phyloP scores from a whole-genome alignment of 805 yeast species.

The Starmerella riodocensis region DNA sequence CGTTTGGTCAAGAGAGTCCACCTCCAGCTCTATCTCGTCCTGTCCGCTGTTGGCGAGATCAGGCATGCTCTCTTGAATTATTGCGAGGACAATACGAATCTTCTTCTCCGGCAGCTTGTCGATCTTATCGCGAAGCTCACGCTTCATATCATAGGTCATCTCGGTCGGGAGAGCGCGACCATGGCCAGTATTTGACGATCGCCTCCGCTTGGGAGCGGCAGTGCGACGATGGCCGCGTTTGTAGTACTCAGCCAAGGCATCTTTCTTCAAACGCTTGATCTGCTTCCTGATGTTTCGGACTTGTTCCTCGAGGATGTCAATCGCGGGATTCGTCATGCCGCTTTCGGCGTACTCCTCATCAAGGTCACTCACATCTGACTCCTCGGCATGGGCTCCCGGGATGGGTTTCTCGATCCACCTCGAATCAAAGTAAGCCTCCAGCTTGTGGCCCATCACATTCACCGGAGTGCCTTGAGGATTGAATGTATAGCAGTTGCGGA shows the following conservation, averaged over 20 bases:
- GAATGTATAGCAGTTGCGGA: slow-evolving; percentile 77
- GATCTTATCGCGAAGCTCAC: slow-evolving; percentile 77
- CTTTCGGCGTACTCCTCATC: slow-evolving; percentile 36
- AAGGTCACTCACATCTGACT: slow-evolving; percentile 33
- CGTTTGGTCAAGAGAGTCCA: slow-evolving; percentile 77
- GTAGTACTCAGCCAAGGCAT: slow-evolving; percentile 19
- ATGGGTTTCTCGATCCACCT: slow-evolving; percentile 80
- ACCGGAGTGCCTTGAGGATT: slow-evolving; percentile 97
- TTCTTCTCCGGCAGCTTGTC: slow-evolving; percentile 60
- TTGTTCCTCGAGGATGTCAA: slow-evolving; percentile 77
- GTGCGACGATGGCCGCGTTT: slow-evolving; percentile 15
- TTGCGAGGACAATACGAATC: slow-evolving; percentile 67
- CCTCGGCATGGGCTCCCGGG: slow-evolving; percentile 40
- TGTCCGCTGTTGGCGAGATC: slow-evolving; percentile 45
- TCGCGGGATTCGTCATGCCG: slow-evolving; percentile 73
- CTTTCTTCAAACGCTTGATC: slow-evolving; percentile 57
- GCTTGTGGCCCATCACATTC: slow-evolving; percentile 83
- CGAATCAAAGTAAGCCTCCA: slow-evolving; percentile 74
- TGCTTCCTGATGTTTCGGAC: slow-evolving; percentile 74
- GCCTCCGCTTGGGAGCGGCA: slow-evolving; percentile 8
- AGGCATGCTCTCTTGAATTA: slow-evolving; percentile 66
- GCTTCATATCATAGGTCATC: slow-evolving; percentile 93
- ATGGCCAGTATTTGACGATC: slow-evolving; percentile 3
- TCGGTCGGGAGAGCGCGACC: slow-evolving; percentile 18
- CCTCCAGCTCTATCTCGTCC: slow-evolving; percentile 92